Evolutionary conservation across 371 early-diverging fungal species (phyloP).

Genomic region (Dichotomocladium elegans): DNA sequence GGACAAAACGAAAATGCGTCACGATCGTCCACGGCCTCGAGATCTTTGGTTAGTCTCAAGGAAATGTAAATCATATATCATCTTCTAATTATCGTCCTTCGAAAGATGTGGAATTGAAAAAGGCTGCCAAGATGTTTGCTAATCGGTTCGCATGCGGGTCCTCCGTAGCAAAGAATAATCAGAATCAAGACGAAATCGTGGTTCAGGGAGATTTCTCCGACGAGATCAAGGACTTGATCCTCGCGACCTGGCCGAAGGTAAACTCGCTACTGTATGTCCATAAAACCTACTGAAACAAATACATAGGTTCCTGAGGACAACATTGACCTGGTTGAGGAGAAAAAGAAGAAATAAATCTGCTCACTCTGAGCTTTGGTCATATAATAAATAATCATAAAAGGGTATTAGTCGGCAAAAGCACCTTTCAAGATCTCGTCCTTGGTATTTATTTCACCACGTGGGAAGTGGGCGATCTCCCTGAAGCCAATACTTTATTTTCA

Average conservation of each 20-base stretch:
- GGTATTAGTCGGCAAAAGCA: too few species aligned
- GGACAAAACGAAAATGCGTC: conserved; percentile 89
- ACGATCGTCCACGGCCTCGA: conserved; percentile 78
- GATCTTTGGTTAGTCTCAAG: conserved; percentile 57
- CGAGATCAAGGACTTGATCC: conserved; percentile 68
- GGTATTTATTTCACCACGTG: too few species aligned
- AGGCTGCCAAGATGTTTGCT: conserved; percentile 91
- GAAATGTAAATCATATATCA: neutral
- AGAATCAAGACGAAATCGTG: conserved; percentile 89
- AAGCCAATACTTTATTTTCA: too few species aligned
- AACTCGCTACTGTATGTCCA: conserved; percentile 9
- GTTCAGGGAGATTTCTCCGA: conserved; percentile 91
- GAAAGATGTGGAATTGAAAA: conserved; percentile 88
- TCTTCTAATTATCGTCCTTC: neutral
- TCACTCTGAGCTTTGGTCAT: too few species aligned
- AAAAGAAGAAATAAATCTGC: conserved; percentile 63
- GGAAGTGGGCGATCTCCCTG: too few species aligned
- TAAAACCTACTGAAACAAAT: neutral
- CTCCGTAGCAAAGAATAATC: conserved; percentile 88
- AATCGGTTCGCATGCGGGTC: conserved; percentile 90
- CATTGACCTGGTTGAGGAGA: conserved; percentile 62
- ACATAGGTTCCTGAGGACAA: conserved; percentile 63
- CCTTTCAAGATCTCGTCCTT: too few species aligned
- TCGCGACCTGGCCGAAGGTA: conserved; percentile 59
- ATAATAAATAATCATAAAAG: too few species aligned